Base-by-base conservation (phyloP, 2,329 filamentous ascomycete species). In the Albifimbria verrucaria region DNA sequence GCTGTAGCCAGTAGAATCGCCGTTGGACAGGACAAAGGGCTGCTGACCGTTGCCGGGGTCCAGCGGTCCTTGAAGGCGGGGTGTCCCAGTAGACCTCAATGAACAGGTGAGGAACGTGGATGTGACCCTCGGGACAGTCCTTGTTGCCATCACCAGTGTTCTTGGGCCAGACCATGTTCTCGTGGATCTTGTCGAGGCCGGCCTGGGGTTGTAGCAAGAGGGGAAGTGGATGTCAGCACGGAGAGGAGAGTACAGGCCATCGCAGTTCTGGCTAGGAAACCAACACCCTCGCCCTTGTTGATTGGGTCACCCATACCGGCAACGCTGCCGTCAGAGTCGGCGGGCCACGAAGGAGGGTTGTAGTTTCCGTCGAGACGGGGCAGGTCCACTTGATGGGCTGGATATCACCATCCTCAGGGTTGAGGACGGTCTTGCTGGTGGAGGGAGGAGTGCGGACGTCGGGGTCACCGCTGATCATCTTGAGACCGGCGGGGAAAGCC, bases 211-310 rank as follows among this genome's bases (percentile, higher is more conserved):
- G 79, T 88, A 90, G 77, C 87, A 90, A 6, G 84, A 86, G 6
- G 87, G 87, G 72, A 90, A 88, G 74, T 88, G 86, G 41, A 89
- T 72, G 59, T 90, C 86, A 52, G 81, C 78, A 39, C 86, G 82
- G 44, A 85, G 77, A 54, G 84, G 83, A 49, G 84, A 85, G 58
- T 76, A 77, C 52, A 72, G 76, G 49, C 81, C 79, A 62, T 88
- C 83, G 66, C 89, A 92, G 63, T 86, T 80, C 65, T 81, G 77
- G 64, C 86, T 78, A 24, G 89, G 66, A 94, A 88, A n/a, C 82
- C 84, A 18, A 78, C 74, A 56, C 84, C 84, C 44, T 79, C 72
- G 48, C 80, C 81, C 59, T 77, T 59, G 71, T 85, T 82, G 62
- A 67, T 62, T 28, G 78, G 72, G 59, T 84, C 79, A 45, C 75